These are phyloP conservation scores for Prototheca stagnorum DNA, from an alignment of 163 green algal species.

Conservation along the genomic window DNA sequence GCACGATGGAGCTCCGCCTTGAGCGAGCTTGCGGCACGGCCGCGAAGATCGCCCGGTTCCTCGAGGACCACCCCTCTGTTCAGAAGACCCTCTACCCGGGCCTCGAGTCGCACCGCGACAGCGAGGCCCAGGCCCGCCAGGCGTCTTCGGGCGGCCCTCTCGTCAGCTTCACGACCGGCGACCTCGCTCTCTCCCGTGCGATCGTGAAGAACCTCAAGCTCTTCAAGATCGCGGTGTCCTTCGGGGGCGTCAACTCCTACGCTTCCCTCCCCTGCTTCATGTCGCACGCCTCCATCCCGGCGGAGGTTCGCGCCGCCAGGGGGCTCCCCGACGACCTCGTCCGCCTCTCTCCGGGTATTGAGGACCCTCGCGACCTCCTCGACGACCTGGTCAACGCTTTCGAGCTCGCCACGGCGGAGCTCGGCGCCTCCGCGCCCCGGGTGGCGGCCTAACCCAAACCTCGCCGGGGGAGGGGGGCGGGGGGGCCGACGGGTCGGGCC, in stretches of 20 bases:
- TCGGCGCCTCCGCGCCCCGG: not conserved
- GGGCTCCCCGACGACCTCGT: constrained; percentile 92
- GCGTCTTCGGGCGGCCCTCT: constrained; percentile 44
- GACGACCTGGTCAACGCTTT: constrained; percentile 67
- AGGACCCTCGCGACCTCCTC: constrained; percentile 74
- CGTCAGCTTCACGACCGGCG: constrained; percentile 59
- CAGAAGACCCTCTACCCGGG: constrained; percentile 76
- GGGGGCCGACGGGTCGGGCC: too few species aligned
- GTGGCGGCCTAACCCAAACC: not conserved
- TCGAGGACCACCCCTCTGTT: constrained; percentile 68
- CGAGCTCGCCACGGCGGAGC: constrained; percentile 19
- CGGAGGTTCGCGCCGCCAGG: constrained; percentile 60
- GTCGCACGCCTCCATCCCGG: constrained; percentile 77
- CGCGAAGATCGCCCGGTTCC: constrained; percentile 54
- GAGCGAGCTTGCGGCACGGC: constrained; percentile 49
- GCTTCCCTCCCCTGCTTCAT: constrained; percentile 97
- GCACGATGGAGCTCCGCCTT: constrained; percentile 95
- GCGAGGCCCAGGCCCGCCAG: constrained; percentile 49
- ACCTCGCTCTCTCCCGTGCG: constrained; percentile 40
- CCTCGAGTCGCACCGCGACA: constrained; percentile 38
- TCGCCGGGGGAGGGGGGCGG: not conserved
- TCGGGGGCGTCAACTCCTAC: constrained; percentile 76
- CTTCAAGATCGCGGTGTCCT: constrained; percentile 83
- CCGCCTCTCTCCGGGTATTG: constrained; percentile 77
- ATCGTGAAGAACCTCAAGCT: constrained; percentile 77